Conservation (phyloP, 345 rosid species). For the Noccaea bulbosa region DNA sequence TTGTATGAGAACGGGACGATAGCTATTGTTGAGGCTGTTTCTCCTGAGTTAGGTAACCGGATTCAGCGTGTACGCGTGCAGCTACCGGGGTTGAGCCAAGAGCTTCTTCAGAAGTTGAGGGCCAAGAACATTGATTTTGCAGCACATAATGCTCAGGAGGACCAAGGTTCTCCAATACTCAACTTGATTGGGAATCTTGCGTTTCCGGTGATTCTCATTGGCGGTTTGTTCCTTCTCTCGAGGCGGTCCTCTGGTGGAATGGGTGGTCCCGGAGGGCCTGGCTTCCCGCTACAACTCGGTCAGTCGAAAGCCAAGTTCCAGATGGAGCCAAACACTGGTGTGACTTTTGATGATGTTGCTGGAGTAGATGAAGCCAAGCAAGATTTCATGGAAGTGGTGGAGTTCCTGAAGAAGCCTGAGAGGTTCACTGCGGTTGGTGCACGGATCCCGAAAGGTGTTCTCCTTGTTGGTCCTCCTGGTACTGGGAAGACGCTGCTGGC, state of each 20-base stretch:
- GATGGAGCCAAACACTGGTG: constrained; percentile 98
- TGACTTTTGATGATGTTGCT: constrained; percentile 96
- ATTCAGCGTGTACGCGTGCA: constrained; percentile 95
- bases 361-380: constrained; percentile 99
- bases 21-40: constrained; percentile 93
- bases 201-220: constrained; percentile 81
- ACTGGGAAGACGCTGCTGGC: constrained; percentile 97
- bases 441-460: constrained; percentile 93
- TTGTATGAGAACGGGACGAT: constrained; percentile 95
- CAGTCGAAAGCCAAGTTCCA: constrained; percentile 98
- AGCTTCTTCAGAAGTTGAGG: constrained; percentile 92
- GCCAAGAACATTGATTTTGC: constrained; percentile 96
- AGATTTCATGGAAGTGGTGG: constrained; percentile 98
- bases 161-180: constrained; percentile 78
- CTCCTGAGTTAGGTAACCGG: constrained; percentile 94
- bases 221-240: constrained; percentile 91
- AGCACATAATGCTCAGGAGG: constrained; percentile 94
- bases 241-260: constrained; percentile 96
- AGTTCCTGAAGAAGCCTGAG: constrained; percentile 97
- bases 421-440: constrained; percentile 96
- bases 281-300: constrained; percentile 76
- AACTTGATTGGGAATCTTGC: constrained; percentile 94
- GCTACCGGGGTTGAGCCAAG: constrained; percentile 91
- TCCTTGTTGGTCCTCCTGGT: constrained; percentile 96
- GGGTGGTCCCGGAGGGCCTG: constrained; percentile 99